These are phyloP conservation scores for Cyclocybe aegerita DNA, from an alignment of 768 basidiomycete species.

Conservation along the genomic window DNA sequence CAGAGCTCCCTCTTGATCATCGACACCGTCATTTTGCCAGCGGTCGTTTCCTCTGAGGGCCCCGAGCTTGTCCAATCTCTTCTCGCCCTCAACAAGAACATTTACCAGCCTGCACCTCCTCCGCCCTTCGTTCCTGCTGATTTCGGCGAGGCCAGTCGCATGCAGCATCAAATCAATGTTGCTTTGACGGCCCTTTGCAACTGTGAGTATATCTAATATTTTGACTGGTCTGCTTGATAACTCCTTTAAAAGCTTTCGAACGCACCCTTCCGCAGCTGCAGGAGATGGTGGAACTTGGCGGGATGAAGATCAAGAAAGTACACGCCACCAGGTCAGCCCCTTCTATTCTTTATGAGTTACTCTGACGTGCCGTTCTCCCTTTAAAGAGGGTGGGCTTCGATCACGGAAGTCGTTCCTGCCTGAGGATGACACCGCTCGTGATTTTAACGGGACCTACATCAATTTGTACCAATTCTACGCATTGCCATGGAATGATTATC, in stretches of 20 bases:
- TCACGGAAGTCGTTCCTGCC: conserved; percentile 32
- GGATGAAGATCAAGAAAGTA: conserved; percentile 36
- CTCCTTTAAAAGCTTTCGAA: conserved; percentile 29
- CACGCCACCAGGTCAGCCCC: conserved; percentile 33
- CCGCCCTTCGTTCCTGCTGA: conserved; percentile 36
- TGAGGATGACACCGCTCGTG: conserved; percentile 3
- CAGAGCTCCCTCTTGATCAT: conserved; percentile 36
- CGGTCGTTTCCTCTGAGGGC: conserved; percentile 27
- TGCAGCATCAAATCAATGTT: conserved; percentile 36
- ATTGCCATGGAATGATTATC: too few species aligned
- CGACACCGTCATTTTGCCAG: conserved; percentile 35
- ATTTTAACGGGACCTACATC: background rate
- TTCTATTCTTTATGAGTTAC: background rate
- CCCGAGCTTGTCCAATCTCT: conserved; percentile 27
- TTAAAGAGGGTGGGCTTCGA: conserved; percentile 35
- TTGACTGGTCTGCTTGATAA: background rate
- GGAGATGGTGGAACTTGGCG: conserved; percentile 35
- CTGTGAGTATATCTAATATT: conserved; percentile 16
- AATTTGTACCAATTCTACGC: too few species aligned
- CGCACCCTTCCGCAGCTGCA: conserved; percentile 33
- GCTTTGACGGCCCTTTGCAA: conserved; percentile 35
- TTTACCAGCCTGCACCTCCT: conserved; percentile 32
- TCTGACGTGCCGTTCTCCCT: background rate
- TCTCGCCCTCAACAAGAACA: conserved; percentile 22
- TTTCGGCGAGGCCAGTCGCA: conserved; percentile 36